Evolutionary conservation across 202 grass and related monocot species (phyloP), one percentile per base, ranked within the genome.

Genomic region (Brachypodium distachyon): DNA sequence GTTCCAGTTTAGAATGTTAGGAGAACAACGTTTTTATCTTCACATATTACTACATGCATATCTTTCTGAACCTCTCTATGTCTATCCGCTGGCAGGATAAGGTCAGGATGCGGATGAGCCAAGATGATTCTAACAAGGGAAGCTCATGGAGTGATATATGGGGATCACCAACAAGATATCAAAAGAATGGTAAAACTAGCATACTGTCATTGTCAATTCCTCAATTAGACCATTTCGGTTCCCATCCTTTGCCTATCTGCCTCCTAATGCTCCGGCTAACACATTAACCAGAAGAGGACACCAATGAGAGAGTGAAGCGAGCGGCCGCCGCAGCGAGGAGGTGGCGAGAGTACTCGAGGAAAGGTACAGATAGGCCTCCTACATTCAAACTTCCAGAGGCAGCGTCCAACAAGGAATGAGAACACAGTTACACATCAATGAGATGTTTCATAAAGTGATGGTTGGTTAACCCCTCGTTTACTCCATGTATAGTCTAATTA

Each of bases 341-440:
- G 64, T 98, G 95, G 95, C 84, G 95, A 78, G 95, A 98, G 73
- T 98, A 90, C 87, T 98, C 95, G 3, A 98, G 91, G 79, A 98
- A 81, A 88, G 88, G 95, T 12, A 60, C 84, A 2, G 95, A 94
- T 80, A 87, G 68, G 80, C 87, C 77, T 37, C 89, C 95, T 0
- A 85, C 82, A n/a, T 88, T 86, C 76, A 92, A 90, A 76, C 95
- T 98, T 87, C 89, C 95, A 50, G 95, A 94, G 87, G 76, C 87
- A 67, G 82, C 84, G 59, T 74, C 95, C 40, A 86, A 17, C 52
- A 89, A 86, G 55, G 89, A 98, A 10, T 81, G 86, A 88, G 81
- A 80, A 70, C 61, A 64, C 8, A 16, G 18, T 46, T 47, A n/a
- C 65, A 31, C 13, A 31, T 29, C 41, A 61, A 11, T 11, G 22